Evolutionary conservation across 2,329 filamentous ascomycete genomes (phyloP), one percentile per base, ranked within the genome.

Genomic region (Talaromyces albobiverticillius): DNA sequence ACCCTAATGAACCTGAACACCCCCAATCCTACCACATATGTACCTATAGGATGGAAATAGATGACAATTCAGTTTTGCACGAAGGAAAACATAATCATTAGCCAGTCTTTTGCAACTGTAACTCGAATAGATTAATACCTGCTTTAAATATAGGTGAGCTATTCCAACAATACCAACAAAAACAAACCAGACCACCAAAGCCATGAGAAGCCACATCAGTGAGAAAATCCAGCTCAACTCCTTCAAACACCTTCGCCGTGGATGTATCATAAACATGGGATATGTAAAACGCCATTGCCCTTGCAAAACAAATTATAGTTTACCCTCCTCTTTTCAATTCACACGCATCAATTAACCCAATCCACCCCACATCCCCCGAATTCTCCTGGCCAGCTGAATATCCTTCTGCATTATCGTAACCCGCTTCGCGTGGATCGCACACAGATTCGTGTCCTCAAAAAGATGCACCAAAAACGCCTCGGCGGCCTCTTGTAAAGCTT

Each of bases 391-490:
- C 57, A 97, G 82, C 76, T 96, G 93, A 64, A 99, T 96, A 73
- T 97, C 94, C 77, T 96, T 96, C 74, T 94, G 91, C 89, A 95
- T 93, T 64, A 96, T 95, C 36, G 93, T 97, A 51, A 97, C 91
- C 70, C 93, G 82, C 78, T 96, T 96, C 58, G 93, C 94, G 75
- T 97, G 93, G 64, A 97, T 92, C 59, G 93, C 94, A 76, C 93
- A 96, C 40, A 97, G 82, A 76, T 97, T 96, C 61, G 90, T 90
- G 74, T 95, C 90, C 71, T 96, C 92, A 68, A 97, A 96, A n/a
- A 97, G 79, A 68, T 95, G 92, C 56, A 97, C 89, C 62, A 97
- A 81, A 74, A 95, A 97, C 4, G 93, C 93, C 76, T 97, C 93
- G n/a, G 92, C 85, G 13, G 93, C 90, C 79, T 97, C 93, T 75